These are phyloP conservation scores for Colletotrichum sidae DNA, from an alignment of 2,329 filamentous ascomycete genomes.

Conservation along the genomic window DNA sequence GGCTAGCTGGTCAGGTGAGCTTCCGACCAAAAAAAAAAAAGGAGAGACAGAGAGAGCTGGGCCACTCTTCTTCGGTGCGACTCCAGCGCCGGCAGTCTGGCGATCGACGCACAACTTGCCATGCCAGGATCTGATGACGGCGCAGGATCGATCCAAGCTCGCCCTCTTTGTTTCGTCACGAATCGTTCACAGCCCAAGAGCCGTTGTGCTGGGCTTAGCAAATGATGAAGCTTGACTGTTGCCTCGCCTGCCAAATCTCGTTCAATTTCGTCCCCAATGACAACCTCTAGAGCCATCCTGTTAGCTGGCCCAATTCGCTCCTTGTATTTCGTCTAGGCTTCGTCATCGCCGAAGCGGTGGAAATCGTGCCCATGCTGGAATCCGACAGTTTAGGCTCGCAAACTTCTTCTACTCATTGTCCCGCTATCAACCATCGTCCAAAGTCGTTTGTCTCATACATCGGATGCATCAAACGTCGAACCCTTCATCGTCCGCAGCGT, in stretches of 20 bases:
- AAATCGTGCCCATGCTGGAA: background rate
- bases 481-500: background rate
- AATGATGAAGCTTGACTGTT: slow-evolving; percentile 4
- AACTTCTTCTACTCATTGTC: no score
- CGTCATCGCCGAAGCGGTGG: background rate
- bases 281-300: no score
- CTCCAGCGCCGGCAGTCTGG: slow-evolving; percentile 10
- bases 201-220: slow-evolving; percentile 1
- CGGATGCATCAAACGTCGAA: background rate
- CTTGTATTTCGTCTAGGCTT: no score
- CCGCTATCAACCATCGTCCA: no score
- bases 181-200: slow-evolving; percentile 10
- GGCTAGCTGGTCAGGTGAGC: slow-evolving; percentile 7
- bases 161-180: slow-evolving; percentile 1
- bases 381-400: background rate
- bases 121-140: slow-evolving; percentile 3
- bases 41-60: background rate
- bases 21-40: slow-evolving; percentile 2
- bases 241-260: no score
- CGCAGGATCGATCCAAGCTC: slow-evolving; percentile 5
- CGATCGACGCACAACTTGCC: slow-evolving; percentile 11
- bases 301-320: background rate
- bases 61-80: slow-evolving; percentile 4
- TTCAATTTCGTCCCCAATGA: no score
- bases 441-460: background rate